These are phyloP conservation scores for Paecilomyces variotii DNA, from an alignment of 2,329 filamentous ascomycete genomes.

Conservation along the genomic window DNA sequence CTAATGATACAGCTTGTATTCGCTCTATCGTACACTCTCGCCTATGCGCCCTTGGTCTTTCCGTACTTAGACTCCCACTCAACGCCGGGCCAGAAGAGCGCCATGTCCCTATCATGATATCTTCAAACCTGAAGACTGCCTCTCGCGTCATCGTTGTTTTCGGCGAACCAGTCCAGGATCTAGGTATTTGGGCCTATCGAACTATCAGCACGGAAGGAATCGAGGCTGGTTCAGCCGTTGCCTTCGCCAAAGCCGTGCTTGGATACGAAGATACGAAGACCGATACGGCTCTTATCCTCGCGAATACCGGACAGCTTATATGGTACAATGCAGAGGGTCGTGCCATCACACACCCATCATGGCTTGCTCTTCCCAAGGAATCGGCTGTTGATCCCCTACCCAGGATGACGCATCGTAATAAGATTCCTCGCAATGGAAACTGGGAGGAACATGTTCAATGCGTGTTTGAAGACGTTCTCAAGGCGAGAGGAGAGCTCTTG, in stretches of 20 bases:
- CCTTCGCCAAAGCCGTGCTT: slow-evolving; percentile 48
- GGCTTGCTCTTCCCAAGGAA: slow-evolving; percentile 52
- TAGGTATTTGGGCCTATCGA: slow-evolving; percentile 68
- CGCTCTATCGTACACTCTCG: slow-evolving; percentile 54
- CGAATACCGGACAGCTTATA: slow-evolving; percentile 68
- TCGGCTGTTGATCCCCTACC: slow-evolving; percentile 54
- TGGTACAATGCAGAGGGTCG: slow-evolving; percentile 62
- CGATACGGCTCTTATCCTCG: slow-evolving; percentile 52
- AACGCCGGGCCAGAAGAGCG: slow-evolving; percentile 41
- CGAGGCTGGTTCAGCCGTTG: slow-evolving; percentile 60
- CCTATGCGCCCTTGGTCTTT: slow-evolving; percentile 53
- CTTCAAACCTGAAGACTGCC: slow-evolving; percentile 46
- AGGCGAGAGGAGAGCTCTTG: slow-evolving; percentile 33
- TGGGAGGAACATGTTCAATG: slow-evolving; percentile 55
- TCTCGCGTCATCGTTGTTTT: slow-evolving; percentile 65
- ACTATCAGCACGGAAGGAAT: slow-evolving; percentile 58
- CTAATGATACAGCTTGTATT: slow-evolving; percentile 48
- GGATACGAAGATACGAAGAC: slow-evolving; percentile 10
- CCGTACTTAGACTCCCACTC: slow-evolving; percentile 55
- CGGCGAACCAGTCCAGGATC: slow-evolving; percentile 62
- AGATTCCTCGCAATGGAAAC: slow-evolving; percentile 52
- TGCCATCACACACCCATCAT: slow-evolving; percentile 52
- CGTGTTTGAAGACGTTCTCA: slow-evolving; percentile 58
- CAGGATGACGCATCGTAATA: slow-evolving; percentile 49
- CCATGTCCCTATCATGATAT: slow-evolving; percentile 63